phyloP scores from a whole-genome alignment of 805 yeast genomes.

The Babjeviella inositovora region DNA sequence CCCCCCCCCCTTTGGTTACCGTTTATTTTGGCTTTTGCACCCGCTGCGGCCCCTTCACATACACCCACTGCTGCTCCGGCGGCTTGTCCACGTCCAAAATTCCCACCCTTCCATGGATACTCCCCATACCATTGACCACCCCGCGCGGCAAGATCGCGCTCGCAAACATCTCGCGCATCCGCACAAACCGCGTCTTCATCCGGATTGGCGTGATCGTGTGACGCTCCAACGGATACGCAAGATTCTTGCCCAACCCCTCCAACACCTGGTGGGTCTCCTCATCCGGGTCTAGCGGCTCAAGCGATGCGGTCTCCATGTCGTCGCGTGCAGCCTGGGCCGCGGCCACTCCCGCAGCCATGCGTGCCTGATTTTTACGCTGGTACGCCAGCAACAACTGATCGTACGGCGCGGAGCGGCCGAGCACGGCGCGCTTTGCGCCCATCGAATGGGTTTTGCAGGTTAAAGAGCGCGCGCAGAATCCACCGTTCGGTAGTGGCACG shows the following conservation, averaged over 20 bases:
- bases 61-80: constrained; percentile 47
- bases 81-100: constrained; percentile 60
- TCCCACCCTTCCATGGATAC: constrained; percentile 67
- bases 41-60: no score
- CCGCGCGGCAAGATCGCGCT: constrained; percentile 61
- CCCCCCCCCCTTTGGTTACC: no score
- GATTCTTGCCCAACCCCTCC: constrained; percentile 71
- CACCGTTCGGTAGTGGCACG: constrained; percentile 87
- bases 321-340: constrained; percentile 67
- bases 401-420: constrained; percentile 86
- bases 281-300: constrained; percentile 56
- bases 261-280: constrained; percentile 87
- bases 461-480: constrained; percentile 85
- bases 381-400: constrained; percentile 78
- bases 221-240: constrained; percentile 74
- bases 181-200: constrained; percentile 55
- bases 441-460: constrained; percentile 97
- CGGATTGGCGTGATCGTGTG: constrained; percentile 56
- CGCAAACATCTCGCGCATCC: constrained; percentile 92
- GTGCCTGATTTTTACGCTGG: constrained; percentile 86
- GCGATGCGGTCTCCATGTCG: constrained; percentile 32
- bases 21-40: no score
- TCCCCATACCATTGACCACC: constrained; percentile 45
- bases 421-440: constrained; percentile 95
- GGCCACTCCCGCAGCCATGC: constrained; percentile 69